Base-by-base conservation (phyloP, 2,329 filamentous ascomycete genomes). In the Epichloe sibirici region DNA sequence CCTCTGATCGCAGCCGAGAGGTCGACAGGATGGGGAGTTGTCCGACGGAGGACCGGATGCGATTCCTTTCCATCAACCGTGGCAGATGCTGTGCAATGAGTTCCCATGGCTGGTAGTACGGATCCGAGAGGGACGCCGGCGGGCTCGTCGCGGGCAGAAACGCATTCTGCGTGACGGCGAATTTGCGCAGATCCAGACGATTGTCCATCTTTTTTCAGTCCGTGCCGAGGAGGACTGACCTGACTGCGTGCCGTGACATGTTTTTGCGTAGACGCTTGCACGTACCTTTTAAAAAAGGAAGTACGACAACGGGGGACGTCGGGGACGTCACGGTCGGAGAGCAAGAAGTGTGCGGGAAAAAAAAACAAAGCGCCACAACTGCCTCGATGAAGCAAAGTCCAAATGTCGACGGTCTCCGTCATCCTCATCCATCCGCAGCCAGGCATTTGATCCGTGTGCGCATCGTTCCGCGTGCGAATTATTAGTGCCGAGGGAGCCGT, bases 51-150 rank as follows among this genome's bases (percentile, higher is more conserved):
- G 74, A 66, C 42, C 86, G 79, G 37, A 95, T 71, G 39, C 79
- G 74, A 58, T 77, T 79, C 53, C 76, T 77, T 25, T 85, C 70
- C 31, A 95, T 74, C 7, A 90, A 69, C 0, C 72, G 68, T 35
- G 90, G 83, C 4, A 95, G 71, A 51, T 86, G 81, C 17, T 76
- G 73, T 2, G 83, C 76, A 2, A 93, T 68, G 0, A 76, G 68
- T 65, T 95, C 90, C 90, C 90, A 95, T 34, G 83, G 81, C 43
- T 78, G 71, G 61, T 94, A 95, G 69, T 91, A 93, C 0, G 77
- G 61, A 59, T 88, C 77, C 0, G 83, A 75, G 4, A 95, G 74
- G 17, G 69, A 61, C 21, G 77, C 73, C 1, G 90, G 71, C 0
- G 89, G 90, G n/a, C 77, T 71, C 21, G 84, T 70, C 17, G 82